Percentiles rank a stretch among this genome's conserved stretches.
Evolutionary conservation across 2,329 filamentous ascomycete genomes (phyloP).

Genomic region (Botrytis fragariae): DNA sequence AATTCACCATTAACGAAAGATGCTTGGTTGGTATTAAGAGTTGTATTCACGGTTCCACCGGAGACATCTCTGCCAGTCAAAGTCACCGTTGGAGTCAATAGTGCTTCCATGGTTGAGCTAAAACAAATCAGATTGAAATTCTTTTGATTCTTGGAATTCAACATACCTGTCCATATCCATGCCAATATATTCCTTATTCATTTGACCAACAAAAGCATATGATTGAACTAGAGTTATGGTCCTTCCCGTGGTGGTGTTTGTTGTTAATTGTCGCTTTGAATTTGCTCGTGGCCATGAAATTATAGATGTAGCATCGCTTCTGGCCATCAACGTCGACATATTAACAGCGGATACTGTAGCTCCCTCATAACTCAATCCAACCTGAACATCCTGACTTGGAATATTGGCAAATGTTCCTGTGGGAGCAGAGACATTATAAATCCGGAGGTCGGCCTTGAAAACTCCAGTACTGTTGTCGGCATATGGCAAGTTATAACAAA

Average conservation of each 20-base stretch:
- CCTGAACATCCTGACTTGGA: constrained; percentile 51
- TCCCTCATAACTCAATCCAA: constrained; percentile 53
- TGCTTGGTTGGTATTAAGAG: constrained; percentile 67
- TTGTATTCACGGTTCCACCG: constrained; percentile 56
- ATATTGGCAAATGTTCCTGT: constrained; percentile 53
- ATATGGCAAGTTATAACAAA: constrained; percentile 79
- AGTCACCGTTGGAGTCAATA: constrained; percentile 67
- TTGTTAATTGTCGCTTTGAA: constrained; percentile 27
- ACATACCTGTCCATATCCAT: constrained; percentile 60
- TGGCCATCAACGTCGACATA: constrained; percentile 28
- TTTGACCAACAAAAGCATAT: constrained; percentile 67
- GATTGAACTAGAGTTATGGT: constrained; percentile 53
- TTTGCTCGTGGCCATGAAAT: constrained; percentile 32
- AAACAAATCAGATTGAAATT: constrained; percentile 43
- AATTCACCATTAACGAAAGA: constrained; percentile 71
- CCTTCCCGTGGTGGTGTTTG: not conserved
- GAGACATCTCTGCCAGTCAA: constrained; percentile 56
- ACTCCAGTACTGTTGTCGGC: constrained; percentile 65
- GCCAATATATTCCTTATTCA: constrained; percentile 56
- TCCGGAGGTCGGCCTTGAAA: constrained; percentile 73
- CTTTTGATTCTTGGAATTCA: not conserved
- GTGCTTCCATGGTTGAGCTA: constrained; percentile 49
- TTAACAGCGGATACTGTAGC: constrained; percentile 51
- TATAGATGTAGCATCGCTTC: constrained; percentile 28
- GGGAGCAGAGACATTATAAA: constrained; percentile 67